Evolutionary conservation across 2,329 filamentous ascomycete genomes (phyloP), one percentile per base, ranked within the genome.

Genomic region (Fusarium sambucinum): DNA sequence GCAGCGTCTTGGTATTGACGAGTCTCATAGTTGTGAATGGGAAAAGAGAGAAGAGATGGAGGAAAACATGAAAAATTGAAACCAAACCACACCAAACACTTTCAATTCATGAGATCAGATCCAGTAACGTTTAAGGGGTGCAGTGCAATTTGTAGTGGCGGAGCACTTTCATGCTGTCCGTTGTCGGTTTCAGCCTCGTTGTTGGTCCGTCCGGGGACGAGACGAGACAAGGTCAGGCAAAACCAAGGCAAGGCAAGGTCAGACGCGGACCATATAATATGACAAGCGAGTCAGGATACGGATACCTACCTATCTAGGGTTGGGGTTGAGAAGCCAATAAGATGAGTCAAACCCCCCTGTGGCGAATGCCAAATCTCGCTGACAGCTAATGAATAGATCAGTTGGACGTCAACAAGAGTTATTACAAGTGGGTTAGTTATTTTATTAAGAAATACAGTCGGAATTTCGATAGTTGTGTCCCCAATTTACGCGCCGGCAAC

Each of bases 1-100:
- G 58, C 52, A 74, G 60, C 17, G 72, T 74, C 59, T 59, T 74
- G 55, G 72, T 72, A 56, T 74, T 72, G 72, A 74, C 58, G 51
- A 74, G 60, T 66, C 72, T 71, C 72, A 74, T 74, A 56, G 46
- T 63, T 56, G 51, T 41, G 57, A 46, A 41, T 55, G 53, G 32
- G 35, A 47, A 23, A 37, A 55, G 30, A 62, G 37, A 21, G 27
- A 57, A 44, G 42, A 33, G 41, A 44, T 32, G 29, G 41, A 45
- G 29, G 44, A 55, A 48, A 50, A 30, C 58, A 62, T 54, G n/a
- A 48, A 27, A 27, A 27, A 27, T 27, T 27, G 27, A 27, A 27
- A 32, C 29, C 32, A 33, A 38, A 38, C 47, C 23, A 51, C 27
- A 32, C 29, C 32, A 33, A 38, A 38, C 27, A 27, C 27, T 27